Base-by-base conservation (phyloP, 495 filamentous ascomycete species). In the Aspergillus ellipticus region DNA sequence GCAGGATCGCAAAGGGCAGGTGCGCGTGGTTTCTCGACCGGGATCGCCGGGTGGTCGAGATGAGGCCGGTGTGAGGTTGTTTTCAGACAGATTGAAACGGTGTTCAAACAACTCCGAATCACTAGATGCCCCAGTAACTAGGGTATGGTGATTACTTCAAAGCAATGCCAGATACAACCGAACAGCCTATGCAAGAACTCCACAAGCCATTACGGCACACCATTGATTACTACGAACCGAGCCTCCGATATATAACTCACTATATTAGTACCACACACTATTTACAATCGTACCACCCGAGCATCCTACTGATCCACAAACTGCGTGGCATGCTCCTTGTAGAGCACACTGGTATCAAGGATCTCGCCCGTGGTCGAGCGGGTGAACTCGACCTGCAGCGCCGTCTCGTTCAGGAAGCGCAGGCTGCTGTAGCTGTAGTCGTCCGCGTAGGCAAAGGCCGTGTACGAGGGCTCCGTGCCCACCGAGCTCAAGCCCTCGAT, bases 401-500 rank as follows among this genome's bases (percentile, higher is more conserved):
- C 42, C 8, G 66, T 58, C 54, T 57, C 56, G 54, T 76, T 62
- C 51, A 72, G 49, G 9, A 79, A 62, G 17, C 64, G 61, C 7
- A 78, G 24, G 0, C 64, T 67, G 6, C 57, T 58, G 55, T 83
- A 85, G 62, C 78, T 80, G 48, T 80, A 83, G 55, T 80, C 80
- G 50, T 80, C 75, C 0, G 70, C 80, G 53, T 85, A 83, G 9
- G 73, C 79, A 55, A 84, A 85, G n/a, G 64, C 68, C 41, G 79
- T 81, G 22, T 66, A 78, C 26, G 69, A 58, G 6, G 72, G 63
- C 54, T 78, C 72, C 1, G 28, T 65, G 3, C 76, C 76, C 0
- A 80, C 68, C 0, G 62, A 42, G 17, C 58, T 68, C 26, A 77
- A 20, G 0, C 75, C 76, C 51, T 77, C 76, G 57, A 79, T 77